These are phyloP conservation scores for Salicornia ramosissima DNA, from an alignment of 148 eudicot genomes.

Conservation along the genomic window DNA sequence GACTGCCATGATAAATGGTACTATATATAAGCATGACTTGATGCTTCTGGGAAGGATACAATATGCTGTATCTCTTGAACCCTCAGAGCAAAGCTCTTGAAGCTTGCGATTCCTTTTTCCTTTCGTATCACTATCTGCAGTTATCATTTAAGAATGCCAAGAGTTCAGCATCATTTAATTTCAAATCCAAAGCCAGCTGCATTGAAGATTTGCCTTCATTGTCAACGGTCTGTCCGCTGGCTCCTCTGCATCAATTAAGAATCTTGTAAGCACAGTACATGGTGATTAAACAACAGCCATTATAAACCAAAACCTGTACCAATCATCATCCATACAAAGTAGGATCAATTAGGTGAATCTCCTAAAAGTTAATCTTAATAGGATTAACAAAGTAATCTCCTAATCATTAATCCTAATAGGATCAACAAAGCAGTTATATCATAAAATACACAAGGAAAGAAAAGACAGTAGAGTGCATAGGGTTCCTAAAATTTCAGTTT, in stretches of 20 bases:
- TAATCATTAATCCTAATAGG: no score
- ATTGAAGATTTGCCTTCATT: conserved; percentile 62
- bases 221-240: conserved; percentile 50
- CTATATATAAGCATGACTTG: not conserved
- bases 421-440: no score
- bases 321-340: not conserved
- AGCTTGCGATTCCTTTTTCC: conserved; percentile 11
- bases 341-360: no score
- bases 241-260: conserved; percentile 51
- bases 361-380: no score
- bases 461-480: no score
- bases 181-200: conserved; percentile 44
- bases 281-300: not conserved
- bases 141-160: conserved; percentile 52
- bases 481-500: no score
- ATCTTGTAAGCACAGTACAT: not conserved
- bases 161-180: conserved; percentile 60
- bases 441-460: no score
- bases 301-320: no score
- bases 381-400: no score
- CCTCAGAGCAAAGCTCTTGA: conserved; percentile 13
- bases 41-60: conserved; percentile 17
- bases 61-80: conserved; percentile 7
- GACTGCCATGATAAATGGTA: conserved; percentile 2
- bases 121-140: conserved; percentile 33